These are phyloP conservation scores for Kurtzmaniella quercitrusa DNA, from an alignment of 1,139 yeast genomes.

Conservation along the genomic window DNA sequence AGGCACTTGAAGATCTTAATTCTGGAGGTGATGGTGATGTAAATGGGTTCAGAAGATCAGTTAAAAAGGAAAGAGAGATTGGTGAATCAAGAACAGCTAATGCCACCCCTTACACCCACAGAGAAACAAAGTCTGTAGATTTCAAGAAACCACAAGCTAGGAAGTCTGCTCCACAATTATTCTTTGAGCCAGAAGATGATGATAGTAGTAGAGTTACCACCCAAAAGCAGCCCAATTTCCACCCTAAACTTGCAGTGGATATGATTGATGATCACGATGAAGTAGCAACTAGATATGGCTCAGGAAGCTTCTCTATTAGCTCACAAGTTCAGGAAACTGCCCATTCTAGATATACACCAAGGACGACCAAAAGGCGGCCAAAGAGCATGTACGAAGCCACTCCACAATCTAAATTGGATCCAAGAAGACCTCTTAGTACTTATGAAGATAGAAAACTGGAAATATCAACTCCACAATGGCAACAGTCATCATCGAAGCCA, in stretches of 20 bases:
- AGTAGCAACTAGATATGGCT: conserved; percentile 37
- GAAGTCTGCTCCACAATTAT: conserved; percentile 2
- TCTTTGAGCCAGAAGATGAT: conserved; percentile 2
- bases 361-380: conserved; percentile 21
- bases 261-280: conserved; percentile 34
- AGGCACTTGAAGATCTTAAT: conserved; percentile 64
- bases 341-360: conserved; percentile 1
- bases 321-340: neutral
- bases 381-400: conserved; percentile 36
- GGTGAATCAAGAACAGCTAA: conserved; percentile 7
- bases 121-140: neutral
- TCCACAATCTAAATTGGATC: neutral
- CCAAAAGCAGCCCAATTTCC: neutral
- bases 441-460: conserved; percentile 1
- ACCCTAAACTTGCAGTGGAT: conserved; percentile 18
- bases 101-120: neutral
- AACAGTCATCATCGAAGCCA: conserved; percentile 7
- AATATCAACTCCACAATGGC: conserved; percentile 2
- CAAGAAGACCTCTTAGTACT: neutral
- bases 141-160: neutral
- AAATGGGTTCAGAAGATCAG: conserved; percentile 37
- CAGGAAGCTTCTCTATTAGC: conserved; percentile 22
- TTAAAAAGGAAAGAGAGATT: conserved; percentile 21
- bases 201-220: neutral
- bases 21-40: conserved; percentile 62